phyloP scores from a whole-genome alignment of 306 rosid genomes.

The Datisca glomerata region DNA sequence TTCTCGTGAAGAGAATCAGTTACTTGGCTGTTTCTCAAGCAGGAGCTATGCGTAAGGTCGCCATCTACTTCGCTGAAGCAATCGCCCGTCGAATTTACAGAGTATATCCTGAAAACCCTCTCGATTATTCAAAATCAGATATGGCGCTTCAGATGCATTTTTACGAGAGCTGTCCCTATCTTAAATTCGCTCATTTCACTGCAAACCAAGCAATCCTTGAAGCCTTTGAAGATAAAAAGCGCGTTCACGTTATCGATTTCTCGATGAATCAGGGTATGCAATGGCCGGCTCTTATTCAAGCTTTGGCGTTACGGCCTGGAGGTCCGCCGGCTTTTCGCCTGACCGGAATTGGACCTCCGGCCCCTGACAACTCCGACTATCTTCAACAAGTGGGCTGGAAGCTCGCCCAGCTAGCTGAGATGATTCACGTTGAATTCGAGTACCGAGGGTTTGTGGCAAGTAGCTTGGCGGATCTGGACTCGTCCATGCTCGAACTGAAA shows the following conservation, averaged over 20 bases:
- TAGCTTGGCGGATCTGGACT: conserved; percentile 77
- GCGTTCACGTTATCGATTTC: conserved; percentile 85
- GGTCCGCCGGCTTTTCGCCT: conserved; percentile 79
- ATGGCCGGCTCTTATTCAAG: conserved; percentile 96
- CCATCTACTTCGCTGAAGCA: conserved; percentile 80
- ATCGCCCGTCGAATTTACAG: conserved; percentile 58
- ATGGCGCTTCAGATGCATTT: conserved; percentile 72
- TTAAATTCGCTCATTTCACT: conserved; percentile 89
- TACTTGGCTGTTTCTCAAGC: conserved; percentile 57
- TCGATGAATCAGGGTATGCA: conserved; percentile 95
- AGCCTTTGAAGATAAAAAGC: conserved; percentile 59
- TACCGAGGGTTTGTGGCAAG: conserved; percentile 77
- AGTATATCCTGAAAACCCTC: conserved; percentile 32
- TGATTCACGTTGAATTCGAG: conserved; percentile 60
- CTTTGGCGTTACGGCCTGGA: conserved; percentile 65
- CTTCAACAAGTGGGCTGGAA: conserved; percentile 91
- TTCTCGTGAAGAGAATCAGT: conserved; percentile 68
- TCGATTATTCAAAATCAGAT: conserved; percentile 44
- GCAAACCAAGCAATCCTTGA: conserved; percentile 88
- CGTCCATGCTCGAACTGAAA: conserved; percentile 75
- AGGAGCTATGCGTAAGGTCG: conserved; percentile 89
- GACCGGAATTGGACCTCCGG: conserved; percentile 88
- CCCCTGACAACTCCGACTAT: conserved; percentile 68
- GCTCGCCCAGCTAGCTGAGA: conserved; percentile 71
- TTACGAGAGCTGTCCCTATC: conserved; percentile 81